Evolutionary conservation across 1,284 basidiomycete species (phyloP), one percentile per base, ranked within the genome.

Genomic region (Gastroboletus turbinatus): DNA sequence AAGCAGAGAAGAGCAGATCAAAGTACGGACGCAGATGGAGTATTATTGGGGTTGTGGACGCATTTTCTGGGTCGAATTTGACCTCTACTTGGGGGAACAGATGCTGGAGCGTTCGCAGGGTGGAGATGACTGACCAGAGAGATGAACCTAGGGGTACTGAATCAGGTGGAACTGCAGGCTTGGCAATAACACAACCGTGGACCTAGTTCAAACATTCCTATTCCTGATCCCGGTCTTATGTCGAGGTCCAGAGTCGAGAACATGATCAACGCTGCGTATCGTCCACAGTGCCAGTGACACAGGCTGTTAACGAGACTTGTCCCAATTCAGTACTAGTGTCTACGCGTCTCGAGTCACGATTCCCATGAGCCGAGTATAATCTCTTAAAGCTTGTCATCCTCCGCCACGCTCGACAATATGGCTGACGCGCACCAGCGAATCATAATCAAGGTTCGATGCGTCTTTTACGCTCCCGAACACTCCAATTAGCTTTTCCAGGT

Each of bases 141-240:
- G 90, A 91, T 46, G 87, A 78, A 38, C 93, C 92, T 92, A 61
- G 42, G 48, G 39, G 35, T 38, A 40, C 48, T 50, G 16, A 1
- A 25, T 64, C 25, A 59, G 54, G 16, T 43, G 45, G 44, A 45
- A 52, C 45, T 42, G 30, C 19, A 30, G 23, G 19, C 13, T 17
- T 29, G 30, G 25, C 29, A 43, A 50, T 33, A 17, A 39, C 19
- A n/a, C 50, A 16, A 48, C 10, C 29, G 52, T 46, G 21, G 64
- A 88, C 91, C 91, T 46, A 94, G 77, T 63, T 88, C 84, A 69
- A 94, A 94, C 49, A 84, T 80, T 5, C 91, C 90, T 43, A 94
- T 78, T 13, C 88, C 87, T 21, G 75, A 74, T n/a, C 91, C 92
- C 30, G 92, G 92, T 58, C 83, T 74, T 56, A 94, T 77, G 62